Conservation (phyloP, 108 stramenopile species). For the Nitzschia sp. region DNA sequence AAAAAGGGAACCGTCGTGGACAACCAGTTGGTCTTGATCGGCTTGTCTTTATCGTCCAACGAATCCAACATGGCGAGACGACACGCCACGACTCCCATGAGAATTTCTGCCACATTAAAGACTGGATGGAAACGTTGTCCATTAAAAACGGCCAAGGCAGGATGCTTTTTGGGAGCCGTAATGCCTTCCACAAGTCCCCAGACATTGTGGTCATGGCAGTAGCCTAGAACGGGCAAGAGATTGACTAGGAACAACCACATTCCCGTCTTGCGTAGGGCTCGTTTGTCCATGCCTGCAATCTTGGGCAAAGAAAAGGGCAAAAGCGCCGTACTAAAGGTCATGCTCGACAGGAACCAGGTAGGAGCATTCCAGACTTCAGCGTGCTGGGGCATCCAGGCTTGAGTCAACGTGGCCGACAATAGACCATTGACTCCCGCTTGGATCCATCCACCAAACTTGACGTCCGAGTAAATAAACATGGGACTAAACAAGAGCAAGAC, state of each 20-base stretch:
- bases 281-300: constrained; percentile 43
- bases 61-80: constrained; percentile 50
- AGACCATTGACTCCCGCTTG: constrained; percentile 30
- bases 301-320: constrained; percentile 44
- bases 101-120: constrained; percentile 38
- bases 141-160: constrained; percentile 43
- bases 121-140: constrained; percentile 43
- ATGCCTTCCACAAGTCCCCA: constrained; percentile 41
- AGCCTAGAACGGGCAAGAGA: constrained; percentile 41
- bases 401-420: constrained; percentile 43
- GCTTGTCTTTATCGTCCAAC: constrained; percentile 27
- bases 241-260: constrained; percentile 30
- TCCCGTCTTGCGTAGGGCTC: constrained; percentile 27
- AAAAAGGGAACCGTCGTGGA: constrained; percentile 29
- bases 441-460: constrained; percentile 27
- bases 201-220: constrained; percentile 32
- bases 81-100: constrained; percentile 43
- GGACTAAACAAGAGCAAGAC: constrained; percentile 40
- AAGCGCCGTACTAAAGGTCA: constrained; percentile 36
- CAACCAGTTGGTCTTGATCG: constrained; percentile 32
- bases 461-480: constrained; percentile 48
- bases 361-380: constrained; percentile 57
- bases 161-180: constrained; percentile 40
- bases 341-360: constrained; percentile 43
- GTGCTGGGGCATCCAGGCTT: constrained; percentile 53